Evolutionary conservation across 352 stramenopile species (phyloP).

Genomic region (Globisporangium iwayamae): DNA sequence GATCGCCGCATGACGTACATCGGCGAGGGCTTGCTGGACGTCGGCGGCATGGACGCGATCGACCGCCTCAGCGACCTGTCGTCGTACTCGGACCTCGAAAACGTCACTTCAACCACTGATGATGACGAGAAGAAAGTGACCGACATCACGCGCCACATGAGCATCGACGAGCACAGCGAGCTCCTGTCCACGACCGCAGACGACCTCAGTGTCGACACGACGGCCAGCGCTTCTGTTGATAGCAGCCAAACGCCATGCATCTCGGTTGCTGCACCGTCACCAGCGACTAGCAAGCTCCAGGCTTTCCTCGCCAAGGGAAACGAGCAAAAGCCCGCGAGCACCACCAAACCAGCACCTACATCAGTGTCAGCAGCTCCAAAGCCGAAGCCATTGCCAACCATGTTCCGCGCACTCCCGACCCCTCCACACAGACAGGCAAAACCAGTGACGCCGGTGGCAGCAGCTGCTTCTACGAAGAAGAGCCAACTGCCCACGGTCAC

Average conservation of each 20-base stretch:
- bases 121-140: neutral
- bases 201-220: neutral
- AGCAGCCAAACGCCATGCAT: neutral
- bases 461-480: neutral
- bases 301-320: conserved; percentile 37
- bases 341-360: neutral
- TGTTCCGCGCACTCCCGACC: neutral
- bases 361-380: neutral
- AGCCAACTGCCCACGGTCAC: neutral
- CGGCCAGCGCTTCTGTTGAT: neutral
- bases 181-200: neutral
- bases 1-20: conserved; percentile 62
- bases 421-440: neutral
- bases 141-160: conserved; percentile 9
- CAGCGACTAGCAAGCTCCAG: conserved; percentile 33
- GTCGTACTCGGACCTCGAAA: conserved; percentile 28
- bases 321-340: conserved; percentile 1
- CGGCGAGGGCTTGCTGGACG: conserved; percentile 51
- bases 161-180: conserved; percentile 7
- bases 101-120: neutral
- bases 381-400: neutral
- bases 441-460: neutral
- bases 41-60: conserved; percentile 43
- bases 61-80: conserved; percentile 47
- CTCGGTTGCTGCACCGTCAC: neutral